Evolutionary conservation across 2,329 filamentous ascomycete species (phyloP), one percentile per base, ranked within the genome.

Genomic region (Penicillium sp.): DNA sequence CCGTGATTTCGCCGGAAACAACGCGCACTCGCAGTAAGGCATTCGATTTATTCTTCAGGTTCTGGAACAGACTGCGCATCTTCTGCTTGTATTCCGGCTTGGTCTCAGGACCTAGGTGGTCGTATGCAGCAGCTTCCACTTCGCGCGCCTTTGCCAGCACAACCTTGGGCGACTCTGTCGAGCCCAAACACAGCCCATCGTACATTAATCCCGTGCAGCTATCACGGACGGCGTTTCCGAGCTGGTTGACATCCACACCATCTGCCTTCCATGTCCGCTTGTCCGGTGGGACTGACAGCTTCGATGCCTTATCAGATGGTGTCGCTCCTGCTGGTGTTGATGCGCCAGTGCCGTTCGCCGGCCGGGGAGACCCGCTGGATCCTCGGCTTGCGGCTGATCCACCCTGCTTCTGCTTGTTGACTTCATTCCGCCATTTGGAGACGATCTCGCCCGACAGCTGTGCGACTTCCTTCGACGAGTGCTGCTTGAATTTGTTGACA

Each of bases 41-140:
- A 75, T 97, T 97, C 58, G 85, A 87, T 75, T 89, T 92, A 78
- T 90, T 90, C 80, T 96, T 97, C 63, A 99, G 84, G 69, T 97
- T 97, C 70, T 92, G 85, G 76, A 90, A 97, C 21, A 99, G 84
- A 18, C 90, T 95, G 61, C 93, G 88, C 65, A 97, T 87, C 79
- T 96, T 96, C 61, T 81, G 81, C 69, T 88, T 87, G 81, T 99
- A 99, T 45, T 86, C 83, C 43, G 84, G 75, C 44, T 81, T 82
- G 15, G 80, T 86, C 65, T 91, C 87, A 49, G 86, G 85, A 51
- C 87, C 86, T 70, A 85, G 87, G 28, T 81, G 76, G 51, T 79
- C 81, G 74, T 81, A 92, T 6, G 89, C 89, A 7, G 91, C 90
- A 34, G 81, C 72, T 77, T 99, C 94, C 57, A 95, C 83, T 41